phyloP scores from a whole-genome alignment of 129 eudicot species.

The Centella asiatica region DNA sequence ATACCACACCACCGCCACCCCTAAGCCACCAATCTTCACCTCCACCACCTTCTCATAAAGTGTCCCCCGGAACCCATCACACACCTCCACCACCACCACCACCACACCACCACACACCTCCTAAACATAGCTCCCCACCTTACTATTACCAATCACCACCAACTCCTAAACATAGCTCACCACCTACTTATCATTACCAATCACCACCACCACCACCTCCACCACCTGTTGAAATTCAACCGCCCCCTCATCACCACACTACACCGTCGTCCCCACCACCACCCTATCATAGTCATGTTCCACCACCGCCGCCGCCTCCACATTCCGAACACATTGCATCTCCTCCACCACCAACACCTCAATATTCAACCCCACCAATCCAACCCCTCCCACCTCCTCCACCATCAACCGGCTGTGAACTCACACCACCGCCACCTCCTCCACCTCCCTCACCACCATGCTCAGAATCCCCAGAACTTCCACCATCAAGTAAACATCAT shows the following conservation, averaged over 20 bases:
- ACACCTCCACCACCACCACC: conserved; percentile 29
- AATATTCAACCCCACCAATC: conserved; percentile 1
- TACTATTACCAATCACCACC: background rate
- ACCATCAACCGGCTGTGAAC: conserved; percentile 12
- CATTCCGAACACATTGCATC: background rate
- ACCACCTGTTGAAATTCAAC: background rate
- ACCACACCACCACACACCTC: background rate
- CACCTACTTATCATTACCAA: conserved; percentile 24
- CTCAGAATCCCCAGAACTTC: conserved; percentile 15
- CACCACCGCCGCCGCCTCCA: conserved; percentile 19
- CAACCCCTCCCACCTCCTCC: conserved; percentile 9
- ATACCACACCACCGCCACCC: conserved; percentile 16
- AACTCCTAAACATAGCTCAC: background rate
- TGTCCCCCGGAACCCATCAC: conserved; percentile 8
- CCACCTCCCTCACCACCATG: conserved; percentile 27
- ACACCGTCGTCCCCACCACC: conserved; percentile 17
- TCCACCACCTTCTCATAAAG: conserved; percentile 21
- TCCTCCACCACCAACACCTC: conserved; percentile 14
- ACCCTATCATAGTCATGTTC: background rate
- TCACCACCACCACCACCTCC: conserved; percentile 25
- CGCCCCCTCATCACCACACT: conserved; percentile 1
- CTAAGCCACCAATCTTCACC: conserved; percentile 15
- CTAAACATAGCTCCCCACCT: background rate
- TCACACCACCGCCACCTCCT: conserved; percentile 23
- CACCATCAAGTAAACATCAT: conserved; percentile 16